Base-by-base conservation (phyloP, 805 yeast genomes). In the Teunomyces tritomae region DNA sequence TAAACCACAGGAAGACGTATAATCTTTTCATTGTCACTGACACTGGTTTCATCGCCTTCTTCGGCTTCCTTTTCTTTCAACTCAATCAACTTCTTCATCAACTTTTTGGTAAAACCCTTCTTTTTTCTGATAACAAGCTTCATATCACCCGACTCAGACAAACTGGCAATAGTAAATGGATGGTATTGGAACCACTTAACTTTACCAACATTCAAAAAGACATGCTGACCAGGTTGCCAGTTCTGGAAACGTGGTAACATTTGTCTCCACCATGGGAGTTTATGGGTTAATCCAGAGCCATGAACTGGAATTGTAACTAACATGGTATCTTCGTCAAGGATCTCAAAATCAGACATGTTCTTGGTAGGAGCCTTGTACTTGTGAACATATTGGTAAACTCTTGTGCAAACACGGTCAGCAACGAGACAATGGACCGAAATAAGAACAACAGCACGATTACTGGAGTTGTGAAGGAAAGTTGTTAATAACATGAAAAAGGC, bases 221-320 rank as follows among this genome's bases (percentile, higher is more conserved):
- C 65, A 54, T 77, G 78, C 55, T 74, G 79, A 3, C 81, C 81
- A 0, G 80, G 69, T 44, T 64, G 64, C 82, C 82, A 77, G 13
- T 63, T 62, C 16, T 72, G 65, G 16, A 65, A 52, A n/a, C 64
- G 60, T 3, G 78, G 78, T 26, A 68, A 55, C 28, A 65, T 53
- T 4, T 34, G 39, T 45, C 53, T 49, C 49, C 58, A 66, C 70
- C 74, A 70, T 7, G 40, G 40, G n/a, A 37, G 30, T 48, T 54
- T 9, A 54, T 32, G 56, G 54, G 26, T 46, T 42, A 3, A 55
- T 47, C 37, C 37, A 11, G 56, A 51, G 3, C 59, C 46, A 3
- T 55, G 57, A n/a, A 69, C 49, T 0, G 76, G 74, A n/a, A 76
- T 60, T 1, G 68, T 60, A 3, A 74, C 68, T 39, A 65, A 51